Evolutionary conservation across 148 eudicot species (phyloP), one percentile per base, ranked within the genome.

Genomic region (Nepenthes mirabilis): DNA sequence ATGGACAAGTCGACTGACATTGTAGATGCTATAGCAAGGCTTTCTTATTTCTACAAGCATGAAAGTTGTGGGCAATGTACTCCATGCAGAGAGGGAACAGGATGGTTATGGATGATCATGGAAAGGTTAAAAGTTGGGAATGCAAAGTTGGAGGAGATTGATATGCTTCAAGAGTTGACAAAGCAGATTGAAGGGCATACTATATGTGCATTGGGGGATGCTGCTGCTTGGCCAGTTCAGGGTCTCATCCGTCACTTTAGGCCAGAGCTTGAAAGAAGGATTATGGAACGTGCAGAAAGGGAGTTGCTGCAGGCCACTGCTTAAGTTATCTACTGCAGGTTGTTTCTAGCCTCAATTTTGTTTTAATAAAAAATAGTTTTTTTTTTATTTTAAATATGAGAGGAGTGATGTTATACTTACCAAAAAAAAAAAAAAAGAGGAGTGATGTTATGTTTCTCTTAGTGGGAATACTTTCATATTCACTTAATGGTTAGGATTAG

Each of bases 211-310:
- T 68, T 88, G 77, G 97, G 96, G 36, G 96, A 85, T 79, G 98
- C 96, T 56, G 98, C 96, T 73, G 96, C 96, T 66, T 88, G 96
- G 96, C 98, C 98, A 11, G 94, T 91, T 66, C 98, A 91, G 78
- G 96, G 98, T 68, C 96, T 88, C 55, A 88, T 91, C 35, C 80
- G 96, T 75, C 96, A 91, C 61, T 91, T 91, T 59, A 82, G 98
- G 65, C 96, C 94, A 5, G 98, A 91, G 76, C 75, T 91, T 43
- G 97, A 91, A 64, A 74, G 88, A 76, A 85, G 97, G 75, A 91
- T 91, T 37, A 81, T 68, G 68, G 90, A 88, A 62, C 83, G 78
- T 50, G 97, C 97, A 6, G 84, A 82, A 43, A 85, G 76, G 73
- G 97, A 91, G 82, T 72, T 88, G 59, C 75, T 77, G 35, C 72